Base-by-base conservation (phyloP, 2,329 filamentous ascomycete species). In the Drechmeria coniospora region DNA sequence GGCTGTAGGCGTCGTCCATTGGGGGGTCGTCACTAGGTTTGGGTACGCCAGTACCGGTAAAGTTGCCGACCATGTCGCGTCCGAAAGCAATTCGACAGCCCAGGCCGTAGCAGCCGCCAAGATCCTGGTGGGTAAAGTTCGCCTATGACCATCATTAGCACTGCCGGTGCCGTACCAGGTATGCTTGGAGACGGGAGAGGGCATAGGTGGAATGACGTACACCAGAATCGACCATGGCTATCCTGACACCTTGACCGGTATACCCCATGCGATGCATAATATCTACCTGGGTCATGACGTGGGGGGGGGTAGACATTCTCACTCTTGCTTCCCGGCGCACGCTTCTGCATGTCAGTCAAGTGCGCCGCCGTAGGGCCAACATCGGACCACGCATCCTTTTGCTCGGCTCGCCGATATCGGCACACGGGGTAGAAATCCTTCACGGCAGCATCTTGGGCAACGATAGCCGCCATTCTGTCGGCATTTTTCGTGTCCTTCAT, bases 1-100 rank as follows among this genome's bases (percentile, higher is more conserved):
- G 20, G 10, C 20, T n/a, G 10, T 21, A 11, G 10, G 9, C 10
- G 20, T 21, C 20, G 4, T 6, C 10, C 70, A 37, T 65, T 63
- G 9, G 49, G 10, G 20, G 20, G 20, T 21, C 20, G 10, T 21
- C 20, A 11, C 12, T n/a, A 5, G 20, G 20, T 5, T 6, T 11
- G 20, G 10, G 6, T 11, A 6, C 4, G 6, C 9, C 10, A n/a
- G 12, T 19, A 10, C 31, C 31, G 14, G 28, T 29, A 21, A 20
- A 33, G 10, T 21, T n/a, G 20, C 20, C 20, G 20, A 21, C 23
- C 4, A 25, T 11, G 35, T 65, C 62, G 26, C 51, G 51, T 9
- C 67, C 66, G 35, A 56, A 61, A 5, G 54, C 54, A 14, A 72
- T 59, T 29, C 69, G 47, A 21, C 26, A 32, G 3, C 32, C 30